Evolutionary conservation across 257 asterid species (phyloP).

Genomic region (Gentiana dahurica): DNA sequence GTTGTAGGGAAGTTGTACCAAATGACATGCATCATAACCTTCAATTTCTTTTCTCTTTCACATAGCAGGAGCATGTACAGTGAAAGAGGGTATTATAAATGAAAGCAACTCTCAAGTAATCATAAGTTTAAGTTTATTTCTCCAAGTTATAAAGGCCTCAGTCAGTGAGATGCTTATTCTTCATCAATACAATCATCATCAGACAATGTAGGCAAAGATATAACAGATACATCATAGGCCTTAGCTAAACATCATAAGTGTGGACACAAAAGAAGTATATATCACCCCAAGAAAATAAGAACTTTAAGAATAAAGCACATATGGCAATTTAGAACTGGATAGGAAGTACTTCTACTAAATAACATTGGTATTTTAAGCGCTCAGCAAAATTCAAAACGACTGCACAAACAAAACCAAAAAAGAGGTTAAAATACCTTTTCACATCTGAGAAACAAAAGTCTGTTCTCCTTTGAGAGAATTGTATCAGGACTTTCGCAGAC

Average conservation of each 20-base stretch:
- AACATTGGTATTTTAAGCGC: too few species aligned
- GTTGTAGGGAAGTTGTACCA: too few species aligned
- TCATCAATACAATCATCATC: constrained; percentile 7
- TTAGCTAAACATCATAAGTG: neutral
- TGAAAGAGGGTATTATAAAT: neutral
- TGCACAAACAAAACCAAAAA: too few species aligned
- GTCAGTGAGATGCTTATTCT: neutral
- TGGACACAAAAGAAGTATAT: too few species aligned
- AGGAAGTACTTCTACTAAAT: too few species aligned
- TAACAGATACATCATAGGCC: constrained; percentile 13
- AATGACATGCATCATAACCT: too few species aligned
- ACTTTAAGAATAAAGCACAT: too few species aligned
- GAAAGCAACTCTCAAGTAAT: neutral
- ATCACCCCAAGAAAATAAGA: too few species aligned
- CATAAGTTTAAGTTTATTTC: neutral
- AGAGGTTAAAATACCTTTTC: constrained; percentile 46
- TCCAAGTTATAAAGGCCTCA: neutral
- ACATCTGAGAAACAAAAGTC: constrained; percentile 91
- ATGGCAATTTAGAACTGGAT: too few species aligned
- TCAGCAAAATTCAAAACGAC: too few species aligned
- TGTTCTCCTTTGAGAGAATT: constrained; percentile 9
- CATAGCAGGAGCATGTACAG: too few species aligned
- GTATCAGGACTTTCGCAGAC: constrained; percentile 98
- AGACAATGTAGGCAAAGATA: constrained; percentile 13
- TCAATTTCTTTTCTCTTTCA: too few species aligned